A percentile compares a stretch with the other conserved stretches of the same genome.
phyloP scores from a whole-genome alignment of 192 early-diverging fungal species.

The Radiomyces spectabilis region DNA sequence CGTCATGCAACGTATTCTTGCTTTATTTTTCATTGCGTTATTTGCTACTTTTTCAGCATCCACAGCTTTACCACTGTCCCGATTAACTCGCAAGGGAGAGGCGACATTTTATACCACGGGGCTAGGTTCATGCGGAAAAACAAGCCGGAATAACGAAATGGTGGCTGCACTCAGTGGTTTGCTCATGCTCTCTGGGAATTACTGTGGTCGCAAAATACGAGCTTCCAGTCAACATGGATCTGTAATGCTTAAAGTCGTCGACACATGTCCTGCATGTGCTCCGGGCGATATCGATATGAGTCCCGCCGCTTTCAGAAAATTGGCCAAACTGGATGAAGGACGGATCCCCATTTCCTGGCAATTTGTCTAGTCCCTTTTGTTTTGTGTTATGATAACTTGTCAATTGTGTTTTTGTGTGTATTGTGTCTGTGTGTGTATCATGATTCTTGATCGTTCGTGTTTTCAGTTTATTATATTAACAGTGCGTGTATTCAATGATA shows the following conservation, averaged over 20 bases:
- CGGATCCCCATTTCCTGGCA: not conserved
- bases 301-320: slow-evolving; percentile 1
- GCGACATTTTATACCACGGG: slow-evolving; percentile 12
- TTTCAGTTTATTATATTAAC: no score
- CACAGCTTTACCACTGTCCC: no score
- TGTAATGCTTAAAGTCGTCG: not conserved
- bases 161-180: slow-evolving; percentile 30
- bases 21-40: no score
- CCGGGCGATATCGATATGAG: slow-evolving; percentile 4
- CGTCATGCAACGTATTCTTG: no score
- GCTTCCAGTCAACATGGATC: slow-evolving; percentile 34
- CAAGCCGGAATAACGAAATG: slow-evolving; percentile 4
- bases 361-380: no score
- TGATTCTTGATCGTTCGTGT: no score
- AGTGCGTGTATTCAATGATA: slow-evolving; percentile 73
- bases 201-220: slow-evolving; percentile 40
- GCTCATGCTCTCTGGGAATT: slow-evolving; percentile 34
- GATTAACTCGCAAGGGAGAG: no score
- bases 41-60: no score
- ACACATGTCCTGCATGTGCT: not conserved
- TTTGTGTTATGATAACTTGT: no score
- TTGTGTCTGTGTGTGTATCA: no score
- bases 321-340: slow-evolving; percentile 2
- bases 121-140: slow-evolving; percentile 9
- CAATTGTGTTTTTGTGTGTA: no score